phyloP scores from a whole-genome alignment of 2,329 filamentous ascomycete species.

The Xylariaceae sp. region DNA sequence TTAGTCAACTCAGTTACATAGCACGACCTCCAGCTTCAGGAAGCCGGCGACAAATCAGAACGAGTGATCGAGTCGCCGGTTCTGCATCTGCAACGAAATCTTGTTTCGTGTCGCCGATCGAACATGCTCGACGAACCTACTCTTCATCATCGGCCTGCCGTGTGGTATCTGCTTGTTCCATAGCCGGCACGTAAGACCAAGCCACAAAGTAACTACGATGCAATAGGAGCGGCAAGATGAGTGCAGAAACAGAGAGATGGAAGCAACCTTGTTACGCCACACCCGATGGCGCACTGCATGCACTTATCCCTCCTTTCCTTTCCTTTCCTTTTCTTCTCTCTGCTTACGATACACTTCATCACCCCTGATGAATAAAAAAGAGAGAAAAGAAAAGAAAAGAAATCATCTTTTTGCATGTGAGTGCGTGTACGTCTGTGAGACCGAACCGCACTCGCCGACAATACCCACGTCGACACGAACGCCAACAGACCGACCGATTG shows the following conservation, averaged over 20 bases:
- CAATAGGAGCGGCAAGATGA: background rate
- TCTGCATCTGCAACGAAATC: constrained; percentile 22
- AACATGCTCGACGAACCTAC: no score
- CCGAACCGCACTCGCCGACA: background rate
- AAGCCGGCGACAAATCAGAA: constrained; percentile 13
- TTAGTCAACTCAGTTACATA: background rate
- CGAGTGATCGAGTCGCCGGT: constrained; percentile 11
- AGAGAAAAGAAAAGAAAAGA: background rate
- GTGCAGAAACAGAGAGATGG: background rate
- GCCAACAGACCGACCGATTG: background rate
- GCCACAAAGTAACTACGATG: no score
- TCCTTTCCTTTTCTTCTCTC: background rate
- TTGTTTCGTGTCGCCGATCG: constrained; percentile 17
- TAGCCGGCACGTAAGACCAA: no score
- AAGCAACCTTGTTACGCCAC: background rate
- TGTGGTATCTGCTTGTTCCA: no score
- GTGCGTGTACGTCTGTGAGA: background rate
- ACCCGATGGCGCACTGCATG: background rate
- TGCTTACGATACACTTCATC: background rate
- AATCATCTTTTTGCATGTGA: background rate
- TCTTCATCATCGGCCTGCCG: no score
- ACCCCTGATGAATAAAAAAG: background rate
- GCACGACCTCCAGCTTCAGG: constrained; percentile 12
- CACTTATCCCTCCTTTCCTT: background rate
- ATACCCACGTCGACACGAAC: background rate